Base-by-base conservation (phyloP, 2,329 filamentous ascomycete species). In the Periconia macrospinosa region DNA sequence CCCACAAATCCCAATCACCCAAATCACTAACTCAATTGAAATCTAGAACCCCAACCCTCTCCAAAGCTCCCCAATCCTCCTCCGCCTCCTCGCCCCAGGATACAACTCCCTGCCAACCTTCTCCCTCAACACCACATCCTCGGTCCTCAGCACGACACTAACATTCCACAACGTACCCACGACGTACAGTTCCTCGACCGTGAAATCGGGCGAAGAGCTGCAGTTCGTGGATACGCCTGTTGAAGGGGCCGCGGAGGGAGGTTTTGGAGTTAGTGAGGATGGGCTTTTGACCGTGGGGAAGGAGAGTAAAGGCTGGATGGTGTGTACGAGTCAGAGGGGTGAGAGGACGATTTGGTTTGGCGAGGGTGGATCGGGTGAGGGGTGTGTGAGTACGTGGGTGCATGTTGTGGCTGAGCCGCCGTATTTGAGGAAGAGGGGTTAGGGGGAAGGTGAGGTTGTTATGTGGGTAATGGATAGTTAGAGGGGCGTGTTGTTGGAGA, bases 301-400 rank as follows among this genome's bases (percentile, higher is more conserved):
- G 60, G 62, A 14, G 75, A 71, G 30, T 76, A 74, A 67, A 47
- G 75, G 75, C 0, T 78, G 74, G 75, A 74, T 63, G 43, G 61
- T 77, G 41, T 78, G 75, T 50, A 54, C 66, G 18, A 73, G 69
- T 2, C 55, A 60, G 8, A 49, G 73, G 33, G 63, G 60, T 15
- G 57, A 67, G 53, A 56, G 58, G 10, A 72, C 76, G 45, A 64
- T 77, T 58, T 68, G 59, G 30, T 78, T 72, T n/a, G n/a, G n/a
- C n/a, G 72, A 74, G 72, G 57, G 73, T 73, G 5, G 23, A 27
- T 66, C 60, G 37, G 71, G 60, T 49, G 47, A 53, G 23, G 67
- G 61, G n/a, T 78, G 75, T 49, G 58, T 49, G 15, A 58, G 56
- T 42, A 74, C 71, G 7, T 76, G 68, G 62, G 58, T 78, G 27